Base-by-base conservation (phyloP, 2,329 filamentous ascomycete genomes). In the Aspergillus arachidicola region DNA sequence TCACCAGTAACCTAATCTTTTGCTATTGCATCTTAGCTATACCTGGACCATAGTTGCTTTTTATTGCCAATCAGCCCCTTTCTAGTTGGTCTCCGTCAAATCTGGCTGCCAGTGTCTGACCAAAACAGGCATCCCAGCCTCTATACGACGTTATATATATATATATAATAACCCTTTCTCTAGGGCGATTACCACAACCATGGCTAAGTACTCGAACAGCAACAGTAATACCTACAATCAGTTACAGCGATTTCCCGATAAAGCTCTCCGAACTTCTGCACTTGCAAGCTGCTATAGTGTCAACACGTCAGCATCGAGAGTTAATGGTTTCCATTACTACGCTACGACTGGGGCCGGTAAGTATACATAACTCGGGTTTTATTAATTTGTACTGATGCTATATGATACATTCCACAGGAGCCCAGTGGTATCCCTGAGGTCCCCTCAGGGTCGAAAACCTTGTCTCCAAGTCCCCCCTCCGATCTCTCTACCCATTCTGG, bases 391-490 rank as follows among this genome's bases (percentile, higher is more conserved):
- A 57, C 62, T 66, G 23, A 69, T 50, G 11, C 23, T 10, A 46
- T 32, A 7, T 46, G 61, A 19, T 41, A 6, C 38, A 41, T 7
- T 51, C 41, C 61, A 58, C 76, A 89, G 90, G 90, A 88, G 89
- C 89, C 82, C 89, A 92, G 91, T 94, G 91, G 91, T 93, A 91
- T 93, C 90, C 91, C 91, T 94, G 91, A 94, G 91, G 91, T 92
- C 86, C 88, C 89, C 85, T 89, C 89, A 89, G 92, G 92, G 83
- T 84, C 92, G 82, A 91, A 92, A 84, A 92, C 90, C 81, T 91
- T 91, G 81, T 89, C 90, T 75, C 87, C 87, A 91, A 96, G 92
- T 83, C 93, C 93, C 91, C 91, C 91, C 88, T 90, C 92, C 85
- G 89, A 88, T 83, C 89, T 89, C 79, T 82, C 91, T 77, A 88